Base-by-base conservation (phyloP, 768 basidiomycete genomes). In the Antrodiella citrinella region DNA sequence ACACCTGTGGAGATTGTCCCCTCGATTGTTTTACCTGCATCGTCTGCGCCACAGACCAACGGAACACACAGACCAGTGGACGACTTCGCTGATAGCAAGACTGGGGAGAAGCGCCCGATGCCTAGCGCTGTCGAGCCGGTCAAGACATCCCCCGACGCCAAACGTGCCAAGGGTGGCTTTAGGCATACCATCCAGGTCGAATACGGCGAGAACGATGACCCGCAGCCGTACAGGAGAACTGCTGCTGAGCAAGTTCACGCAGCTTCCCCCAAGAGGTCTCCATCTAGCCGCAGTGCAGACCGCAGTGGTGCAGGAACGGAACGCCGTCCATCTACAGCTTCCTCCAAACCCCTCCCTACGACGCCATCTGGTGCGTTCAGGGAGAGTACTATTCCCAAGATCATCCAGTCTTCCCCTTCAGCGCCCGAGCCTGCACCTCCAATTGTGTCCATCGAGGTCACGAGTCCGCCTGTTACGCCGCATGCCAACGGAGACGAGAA, bases 181-280 rank as follows among this genome's bases (percentile, higher is more conserved):
- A 73, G 92, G 45, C 93, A 98, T 67, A 98, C 96, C 9, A 90
- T 98, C 44, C 96, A 98, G 65, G 86, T 98, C 52, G 96, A 99
- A 67, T 98, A 97, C 59, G 87, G 86, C 51, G 83, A 84, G 49
- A 76, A 76, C 4, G 63, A 64, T n/a, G 56, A 60, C 2, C 60
- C 58, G 40, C 52, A 56, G 25, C 50, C 54, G 3, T 41, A 19
- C 50, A 48, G 26, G 49, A 60, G 23, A 41, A 26, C 26, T 30
- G 38, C n/a, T 23, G 41, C 45, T 20, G 54, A 54, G 35, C 54
- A 50, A n/a, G 45, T 15, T 7, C 23, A 26, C n/a, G 11, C 49
- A 3, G 42, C 54, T 15, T 38, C 50, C 4, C 50, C 47, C 18
- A 41, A 26, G 23, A 55, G 57, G 55, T 57, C 52, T 39, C 54